These are phyloP conservation scores for Cladosporium sphaerospermum DNA, from an alignment of 2,329 filamentous ascomycete genomes.

Conservation along the genomic window DNA sequence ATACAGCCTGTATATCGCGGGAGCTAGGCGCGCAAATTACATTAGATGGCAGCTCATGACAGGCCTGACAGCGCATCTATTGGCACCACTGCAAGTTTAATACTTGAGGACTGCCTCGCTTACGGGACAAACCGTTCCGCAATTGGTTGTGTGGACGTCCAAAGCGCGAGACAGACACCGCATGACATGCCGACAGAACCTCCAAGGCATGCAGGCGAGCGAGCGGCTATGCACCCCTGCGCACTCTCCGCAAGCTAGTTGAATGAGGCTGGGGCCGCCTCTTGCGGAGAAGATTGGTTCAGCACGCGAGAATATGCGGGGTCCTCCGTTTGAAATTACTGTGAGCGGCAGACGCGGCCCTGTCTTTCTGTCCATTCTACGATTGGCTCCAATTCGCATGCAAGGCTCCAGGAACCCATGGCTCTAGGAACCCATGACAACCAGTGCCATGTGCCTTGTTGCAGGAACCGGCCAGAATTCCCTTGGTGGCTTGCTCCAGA, in stretches of 20 bases:
- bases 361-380: slow-evolving; percentile 4
- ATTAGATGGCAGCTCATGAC: slow-evolving; percentile 4
- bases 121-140: slow-evolving; percentile 1
- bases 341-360: slow-evolving; percentile 7
- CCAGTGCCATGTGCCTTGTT: slow-evolving; percentile 8
- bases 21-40: slow-evolving; percentile 7
- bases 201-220: slow-evolving; percentile 5
- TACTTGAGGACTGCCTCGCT: slow-evolving; percentile 9
- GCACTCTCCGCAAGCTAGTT: slow-evolving; percentile 1
- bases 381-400: not conserved
- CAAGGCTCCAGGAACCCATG: slow-evolving; percentile 4
- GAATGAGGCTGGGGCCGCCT: slow-evolving; percentile 5
- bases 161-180: slow-evolving; percentile 3
- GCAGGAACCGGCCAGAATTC: slow-evolving; percentile 5
- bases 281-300: not conserved
- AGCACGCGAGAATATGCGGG: slow-evolving; percentile 6
- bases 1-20: slow-evolving; percentile 9
- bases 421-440: not conserved
- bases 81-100: slow-evolving; percentile 9
- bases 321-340: slow-evolving; percentile 4
- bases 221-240: slow-evolving; percentile 10
- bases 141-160: not conserved
- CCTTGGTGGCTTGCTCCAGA: slow-evolving; percentile 4
- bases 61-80: slow-evolving; percentile 9
- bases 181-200: not conserved